Evolutionary conservation across 345 rosid species (phyloP).

Genomic region (Pistacia vera): DNA sequence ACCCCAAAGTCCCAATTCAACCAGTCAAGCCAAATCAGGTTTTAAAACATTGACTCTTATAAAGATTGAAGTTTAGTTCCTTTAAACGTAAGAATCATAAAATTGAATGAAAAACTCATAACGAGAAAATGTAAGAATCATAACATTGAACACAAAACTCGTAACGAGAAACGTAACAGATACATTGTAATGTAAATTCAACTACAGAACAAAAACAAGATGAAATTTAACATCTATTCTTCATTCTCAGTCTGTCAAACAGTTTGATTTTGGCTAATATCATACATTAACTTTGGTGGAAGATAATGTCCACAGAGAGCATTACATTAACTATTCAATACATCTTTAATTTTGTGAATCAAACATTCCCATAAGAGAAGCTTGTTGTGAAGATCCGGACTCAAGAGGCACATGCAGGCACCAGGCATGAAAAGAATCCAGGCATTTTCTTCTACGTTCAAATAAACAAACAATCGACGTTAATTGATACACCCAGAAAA

Average conservation of each 20-base stretch:
- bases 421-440: slow-evolving; percentile 72
- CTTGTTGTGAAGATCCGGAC: background rate
- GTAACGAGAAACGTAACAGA: too few species aligned
- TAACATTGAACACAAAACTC: too few species aligned
- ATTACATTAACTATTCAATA: background rate
- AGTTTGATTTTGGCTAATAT: background rate
- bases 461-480: background rate
- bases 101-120: too few species aligned
- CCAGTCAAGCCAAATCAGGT: too few species aligned
- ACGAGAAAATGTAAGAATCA: too few species aligned
- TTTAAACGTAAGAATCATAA: too few species aligned
- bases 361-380: background rate
- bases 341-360: background rate
- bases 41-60: too few species aligned
- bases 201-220: background rate
- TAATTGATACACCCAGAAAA: too few species aligned
- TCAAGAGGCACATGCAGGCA: slow-evolving; percentile 66
- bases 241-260: background rate
- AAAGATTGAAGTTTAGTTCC: too few species aligned
- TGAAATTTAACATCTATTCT: background rate
- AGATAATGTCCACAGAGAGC: background rate
- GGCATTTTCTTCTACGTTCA: slow-evolving; percentile 66
- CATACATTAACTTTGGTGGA: background rate
- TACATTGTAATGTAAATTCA: too few species aligned
- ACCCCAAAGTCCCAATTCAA: too few species aligned